phyloP scores from a whole-genome alignment of 495 filamentous ascomycete genomes.

The Astrothelium subdiscretum region DNA sequence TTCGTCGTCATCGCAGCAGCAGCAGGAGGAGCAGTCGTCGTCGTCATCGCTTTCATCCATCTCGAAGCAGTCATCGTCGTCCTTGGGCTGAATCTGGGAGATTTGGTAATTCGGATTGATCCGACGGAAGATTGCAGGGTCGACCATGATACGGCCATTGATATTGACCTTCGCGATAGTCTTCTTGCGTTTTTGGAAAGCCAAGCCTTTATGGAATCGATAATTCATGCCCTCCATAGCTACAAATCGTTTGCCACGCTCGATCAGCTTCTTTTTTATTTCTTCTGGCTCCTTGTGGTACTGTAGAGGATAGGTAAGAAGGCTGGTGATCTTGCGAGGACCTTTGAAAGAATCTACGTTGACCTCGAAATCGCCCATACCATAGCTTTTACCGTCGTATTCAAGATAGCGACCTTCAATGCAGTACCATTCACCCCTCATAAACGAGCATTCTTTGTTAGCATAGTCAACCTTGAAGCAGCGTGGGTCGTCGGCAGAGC shows the following conservation, averaged over 20 bases:
- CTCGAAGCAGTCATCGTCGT: slow-evolving; percentile 45
- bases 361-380: slow-evolving; percentile 55
- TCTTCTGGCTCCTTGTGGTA: slow-evolving; percentile 67
- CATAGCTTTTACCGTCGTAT: slow-evolving; percentile 69
- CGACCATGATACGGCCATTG: slow-evolving; percentile 86
- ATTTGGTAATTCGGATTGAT: slow-evolving; percentile 86
- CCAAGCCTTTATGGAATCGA: slow-evolving; percentile 70
- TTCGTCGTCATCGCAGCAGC: slow-evolving; percentile 30
- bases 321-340: slow-evolving; percentile 66
- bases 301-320: slow-evolving; percentile 67
- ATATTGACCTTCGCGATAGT: slow-evolving; percentile 74
- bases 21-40: slow-evolving; percentile 39
- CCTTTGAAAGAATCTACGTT: slow-evolving; percentile 75
- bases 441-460: slow-evolving; percentile 57
- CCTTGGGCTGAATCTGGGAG: slow-evolving; percentile 64
- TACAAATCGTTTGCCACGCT: slow-evolving; percentile 80
- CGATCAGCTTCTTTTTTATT: slow-evolving; percentile 56
- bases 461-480: slow-evolving; percentile 85
- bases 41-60: slow-evolving; percentile 41
- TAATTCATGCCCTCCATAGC: slow-evolving; percentile 73
- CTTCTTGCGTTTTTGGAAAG: slow-evolving; percentile 74
- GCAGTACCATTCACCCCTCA: slow-evolving; percentile 68
- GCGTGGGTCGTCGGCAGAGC: slow-evolving; percentile 66
- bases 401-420: slow-evolving; percentile 79
- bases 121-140: slow-evolving; percentile 72